These are phyloP conservation scores for Globisporangium spiculum DNA, from an alignment of 352 stramenopile species.

Conservation along the genomic window DNA sequence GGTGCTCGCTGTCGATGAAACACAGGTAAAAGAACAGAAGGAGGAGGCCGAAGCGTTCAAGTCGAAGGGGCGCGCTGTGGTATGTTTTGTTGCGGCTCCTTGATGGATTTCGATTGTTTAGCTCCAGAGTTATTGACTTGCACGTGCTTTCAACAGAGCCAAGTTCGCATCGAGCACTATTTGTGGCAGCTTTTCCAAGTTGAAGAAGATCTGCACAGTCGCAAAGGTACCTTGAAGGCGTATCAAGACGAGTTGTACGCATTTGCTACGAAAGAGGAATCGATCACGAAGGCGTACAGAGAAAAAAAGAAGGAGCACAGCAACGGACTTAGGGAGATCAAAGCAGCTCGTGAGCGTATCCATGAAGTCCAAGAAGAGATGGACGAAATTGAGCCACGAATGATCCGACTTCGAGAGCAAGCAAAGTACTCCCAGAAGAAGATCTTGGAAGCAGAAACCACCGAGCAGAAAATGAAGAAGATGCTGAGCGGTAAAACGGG, in stretches of 20 bases:
- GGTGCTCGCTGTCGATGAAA: not conserved
- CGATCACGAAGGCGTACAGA: conserved; percentile 39
- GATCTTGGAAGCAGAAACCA: conserved; percentile 45
- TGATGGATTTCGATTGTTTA: not conserved
- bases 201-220: conserved; percentile 83
- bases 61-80: conserved; percentile 63
- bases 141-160: conserved; percentile 27
- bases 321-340: conserved; percentile 51
- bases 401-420: conserved; percentile 87
- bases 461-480: conserved; percentile 58
- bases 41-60: conserved; percentile 89
- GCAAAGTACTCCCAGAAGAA: conserved; percentile 81
- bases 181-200: conserved; percentile 97
- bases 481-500: conserved; percentile 80
- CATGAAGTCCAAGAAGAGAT: conserved; percentile 84
- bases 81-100: conserved; percentile 19
- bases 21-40: conserved; percentile 93
- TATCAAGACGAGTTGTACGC: conserved; percentile 41
- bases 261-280: conserved; percentile 50
- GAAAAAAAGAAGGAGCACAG: conserved; percentile 78
- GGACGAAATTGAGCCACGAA: conserved; percentile 67
- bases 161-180: conserved; percentile 90
- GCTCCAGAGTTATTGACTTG: not conserved
- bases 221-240: conserved; percentile 71
- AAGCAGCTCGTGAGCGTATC: conserved; percentile 61